Evolutionary conservation across 768 basidiomycete genomes (phyloP).

Genomic region (Collybiopsis luxurians): DNA sequence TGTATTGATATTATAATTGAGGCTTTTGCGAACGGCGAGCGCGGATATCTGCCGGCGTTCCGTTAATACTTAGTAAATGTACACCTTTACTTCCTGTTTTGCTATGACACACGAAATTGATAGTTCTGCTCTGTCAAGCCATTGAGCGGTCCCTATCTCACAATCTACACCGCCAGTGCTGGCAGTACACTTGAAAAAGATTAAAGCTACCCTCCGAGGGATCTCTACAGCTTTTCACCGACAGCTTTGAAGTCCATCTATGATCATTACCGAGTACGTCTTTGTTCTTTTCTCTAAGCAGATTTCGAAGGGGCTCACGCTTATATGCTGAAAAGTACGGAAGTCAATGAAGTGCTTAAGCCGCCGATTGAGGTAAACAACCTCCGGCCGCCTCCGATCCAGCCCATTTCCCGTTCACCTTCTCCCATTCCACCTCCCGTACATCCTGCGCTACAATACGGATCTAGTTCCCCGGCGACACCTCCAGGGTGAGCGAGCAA

Average conservation of each 20-base stretch:
- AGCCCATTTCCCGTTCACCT: constrained; percentile 15
- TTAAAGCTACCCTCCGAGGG: neutral
- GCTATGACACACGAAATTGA: no score
- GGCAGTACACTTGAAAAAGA: neutral
- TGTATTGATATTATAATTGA: no score
- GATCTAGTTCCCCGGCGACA: constrained; percentile 15
- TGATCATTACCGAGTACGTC: constrained; percentile 3
- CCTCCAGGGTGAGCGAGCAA: constrained; percentile 24
- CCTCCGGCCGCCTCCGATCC: constrained; percentile 10
- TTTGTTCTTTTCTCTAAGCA: neutral
- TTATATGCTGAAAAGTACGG: neutral
- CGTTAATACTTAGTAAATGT: no score
- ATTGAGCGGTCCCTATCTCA: no score
- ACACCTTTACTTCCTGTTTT: no score
- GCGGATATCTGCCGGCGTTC: no score
- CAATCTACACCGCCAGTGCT: neutral
- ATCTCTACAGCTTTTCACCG: neutral
- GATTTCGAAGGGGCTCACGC: no score
- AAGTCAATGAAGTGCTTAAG: neutral
- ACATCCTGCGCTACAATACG: constrained; percentile 24
- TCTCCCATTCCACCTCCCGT: constrained; percentile 21
- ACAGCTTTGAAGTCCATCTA: no score
- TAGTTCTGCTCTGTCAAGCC: no score
- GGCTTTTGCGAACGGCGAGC: no score
- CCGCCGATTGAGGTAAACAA: constrained; percentile 11